Evolutionary conservation across 2,329 filamentous ascomycete genomes (phyloP).

Genomic region (Ophiostoma himal-ulmi): DNA sequence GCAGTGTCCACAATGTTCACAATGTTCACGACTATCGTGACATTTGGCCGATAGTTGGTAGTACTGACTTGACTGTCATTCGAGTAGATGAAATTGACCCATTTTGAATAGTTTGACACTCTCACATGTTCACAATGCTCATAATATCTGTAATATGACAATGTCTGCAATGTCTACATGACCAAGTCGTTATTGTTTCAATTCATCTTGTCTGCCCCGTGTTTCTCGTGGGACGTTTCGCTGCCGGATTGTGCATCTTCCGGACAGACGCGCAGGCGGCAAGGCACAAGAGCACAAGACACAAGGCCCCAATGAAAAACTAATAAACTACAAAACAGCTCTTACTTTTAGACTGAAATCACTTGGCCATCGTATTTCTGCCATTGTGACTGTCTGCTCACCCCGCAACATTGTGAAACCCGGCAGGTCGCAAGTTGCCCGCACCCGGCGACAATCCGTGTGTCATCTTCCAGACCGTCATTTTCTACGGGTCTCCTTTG

Average conservation of each 20-base stretch:
- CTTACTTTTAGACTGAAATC: too few relatives aligned
- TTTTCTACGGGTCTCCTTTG: background rate
- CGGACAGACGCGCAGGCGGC: background rate
- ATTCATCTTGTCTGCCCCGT: conserved; percentile 8
- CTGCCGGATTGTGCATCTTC: conserved; percentile 2
- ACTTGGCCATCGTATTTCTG: background rate
- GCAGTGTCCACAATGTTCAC: too few relatives aligned
- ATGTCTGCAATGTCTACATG: background rate
- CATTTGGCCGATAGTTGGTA: too few relatives aligned
- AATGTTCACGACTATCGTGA: too few relatives aligned
- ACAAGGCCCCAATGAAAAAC: background rate
- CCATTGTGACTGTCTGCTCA: background rate
- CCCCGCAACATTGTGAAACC: conserved; percentile 19
- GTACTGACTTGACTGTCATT: background rate
- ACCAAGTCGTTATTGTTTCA: background rate
- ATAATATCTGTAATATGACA: too few relatives aligned
- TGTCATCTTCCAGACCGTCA: conserved; percentile 12
- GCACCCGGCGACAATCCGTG: conserved; percentile 20
- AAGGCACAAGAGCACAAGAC: background rate
- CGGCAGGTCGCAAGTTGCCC: conserved; percentile 19
- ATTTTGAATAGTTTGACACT: background rate
- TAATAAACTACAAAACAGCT: background rate
- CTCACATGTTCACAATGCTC: background rate
- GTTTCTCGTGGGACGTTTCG: conserved; percentile 10
- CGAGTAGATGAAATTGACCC: too few relatives aligned